Percentiles rank a stretch among this genome's conserved stretches.
phyloP scores from a whole-genome alignment of 805 yeast species.

The Spathaspora gorwiae region DNA sequence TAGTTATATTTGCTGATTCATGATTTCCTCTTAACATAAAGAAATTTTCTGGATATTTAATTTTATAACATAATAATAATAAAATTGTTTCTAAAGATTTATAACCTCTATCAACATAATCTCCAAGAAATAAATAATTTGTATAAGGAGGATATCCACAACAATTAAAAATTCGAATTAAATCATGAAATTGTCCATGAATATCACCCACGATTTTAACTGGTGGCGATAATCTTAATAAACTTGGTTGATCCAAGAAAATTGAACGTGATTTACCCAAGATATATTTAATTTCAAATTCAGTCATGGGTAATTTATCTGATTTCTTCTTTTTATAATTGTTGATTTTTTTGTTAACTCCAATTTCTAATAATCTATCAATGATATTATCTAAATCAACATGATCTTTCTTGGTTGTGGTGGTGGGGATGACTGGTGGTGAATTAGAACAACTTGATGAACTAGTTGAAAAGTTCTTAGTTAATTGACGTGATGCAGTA shows the following conservation, averaged over 20 bases:
- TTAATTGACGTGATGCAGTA: conserved; percentile 2
- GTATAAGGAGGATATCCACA: conserved; percentile 59
- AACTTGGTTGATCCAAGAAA: conserved; percentile 59
- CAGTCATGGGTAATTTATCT: conserved; percentile 47
- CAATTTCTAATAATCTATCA: conserved; percentile 52
- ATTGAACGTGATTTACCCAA: conserved; percentile 57
- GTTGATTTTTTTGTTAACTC: conserved; percentile 14
- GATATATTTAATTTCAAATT: conserved; percentile 52
- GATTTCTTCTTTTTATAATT: conserved; percentile 9
- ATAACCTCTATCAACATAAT: conserved; percentile 57
- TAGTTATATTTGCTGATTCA: conserved; percentile 55
- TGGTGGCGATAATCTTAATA: conserved; percentile 66
- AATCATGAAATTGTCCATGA: conserved; percentile 62
- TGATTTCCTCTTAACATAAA: conserved; percentile 59
- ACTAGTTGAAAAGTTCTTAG: conserved; percentile 9
- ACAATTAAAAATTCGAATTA: conserved; percentile 50
- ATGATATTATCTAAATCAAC: conserved; percentile 61
- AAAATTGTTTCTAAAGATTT: conserved; percentile 54
- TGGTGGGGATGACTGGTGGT: conserved; percentile 10
- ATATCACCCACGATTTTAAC: conserved; percentile 83
- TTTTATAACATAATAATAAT: conserved; percentile 48
- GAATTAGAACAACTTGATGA: conserved; percentile 10
- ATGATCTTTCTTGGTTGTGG: conserved; percentile 11
- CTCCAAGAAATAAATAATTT: conserved; percentile 54
- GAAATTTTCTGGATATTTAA: conserved; percentile 57